Evolutionary conservation across 2,329 filamentous ascomycete genomes (phyloP), one percentile per base, ranked within the genome.

Genomic region (Emydomyces testavorans): DNA sequence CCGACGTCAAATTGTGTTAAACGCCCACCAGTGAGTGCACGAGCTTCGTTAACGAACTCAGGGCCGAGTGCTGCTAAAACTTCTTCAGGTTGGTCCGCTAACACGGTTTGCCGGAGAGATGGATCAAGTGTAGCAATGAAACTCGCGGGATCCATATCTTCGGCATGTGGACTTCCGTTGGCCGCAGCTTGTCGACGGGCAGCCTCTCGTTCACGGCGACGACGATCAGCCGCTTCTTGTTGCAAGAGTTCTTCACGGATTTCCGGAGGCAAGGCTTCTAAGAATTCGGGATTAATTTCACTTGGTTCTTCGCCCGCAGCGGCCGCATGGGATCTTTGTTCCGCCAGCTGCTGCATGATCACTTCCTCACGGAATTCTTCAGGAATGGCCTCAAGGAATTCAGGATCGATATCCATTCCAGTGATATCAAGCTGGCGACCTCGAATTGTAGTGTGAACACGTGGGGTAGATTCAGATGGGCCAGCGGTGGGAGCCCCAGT

Each of bases 341-440:
- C 81, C 45, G 85, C 87, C 53, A 94, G 78, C 50, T 94, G 88
- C 53, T 89, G 82, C 63, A 93, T 87, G 54, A 98, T 85, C 41
- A 98, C 92, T 62, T 98, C 92, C 64, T 96, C 90, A 38, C 92
- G 78, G 61, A 96, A 81, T 52, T 98, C 93, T 57, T 98, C 92
- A 0, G 92, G 92, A n/a, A 98, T 71, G n/a, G 90, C 93, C 50
- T 92, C 86, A 5, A 98, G 78, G 65, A 95, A 98, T 49, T 94
- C 89, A 13, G 84, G 78, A 61, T 98, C 92, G 57, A 98, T 96
- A 41, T 90, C 89, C 52, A 98, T 75, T 52, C 86, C 85, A 0
- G 92, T 98, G 41, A 98, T 92, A 63, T 98, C 92, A 46, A 94
- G 78, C 58, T 92, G 81, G 53, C 85, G 83, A 21, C 89, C 90